Evolutionary conservation across 228 moss, liverwort and hornwort genomes (phyloP), one percentile per base, ranked within the genome.

Genomic region (Sphagnum fallax): DNA sequence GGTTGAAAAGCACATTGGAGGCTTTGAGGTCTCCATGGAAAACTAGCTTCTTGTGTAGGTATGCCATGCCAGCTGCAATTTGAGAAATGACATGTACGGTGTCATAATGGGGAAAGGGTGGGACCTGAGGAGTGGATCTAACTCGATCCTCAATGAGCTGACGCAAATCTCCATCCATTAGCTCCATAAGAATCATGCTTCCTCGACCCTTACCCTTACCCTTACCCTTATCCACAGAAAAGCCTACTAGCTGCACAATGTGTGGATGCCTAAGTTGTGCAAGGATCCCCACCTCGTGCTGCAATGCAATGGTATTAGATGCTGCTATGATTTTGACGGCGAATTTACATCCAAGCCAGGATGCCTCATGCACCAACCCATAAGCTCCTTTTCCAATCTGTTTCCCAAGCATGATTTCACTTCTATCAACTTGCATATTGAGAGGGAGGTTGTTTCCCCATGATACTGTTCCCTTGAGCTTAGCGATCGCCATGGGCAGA

Each of bases 11-110:
- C 52, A 55, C 52, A 68, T 68, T 68, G 16, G 67, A 52, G 53
- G 67, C 67, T 47, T 68, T 68, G 12, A 68, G 50, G 57, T 68
- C 53, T 68, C 67, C 67, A 68, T 68, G 52, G 47, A 68, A 68
- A 7, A 68, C 67, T 13, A 52, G 53, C 18, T 68, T 18, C 47
- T 50, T 32, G 50, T 68, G 67, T 12, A 68, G 48, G 67, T 68
- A 68, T 18, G 67, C 67, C 67, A 68, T 68, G 47, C 67, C 67
- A 15, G 67, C 67, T 68, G 67, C 67, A 53, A 68, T 68, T 55
- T 68, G 67, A 47, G 67, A 52, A 55, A 68, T 9, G n/a, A 57
- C 57, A 55, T 52, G 32, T 4, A 68, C 16, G 53, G 67, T 57
- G 16, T 5, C 47, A n/a, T 32, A 5, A n/a, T n/a, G 6, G 13